These are phyloP conservation scores for Hyaloscypha hepaticicola DNA, from an alignment of 495 filamentous ascomycete species.

Conservation along the genomic window DNA sequence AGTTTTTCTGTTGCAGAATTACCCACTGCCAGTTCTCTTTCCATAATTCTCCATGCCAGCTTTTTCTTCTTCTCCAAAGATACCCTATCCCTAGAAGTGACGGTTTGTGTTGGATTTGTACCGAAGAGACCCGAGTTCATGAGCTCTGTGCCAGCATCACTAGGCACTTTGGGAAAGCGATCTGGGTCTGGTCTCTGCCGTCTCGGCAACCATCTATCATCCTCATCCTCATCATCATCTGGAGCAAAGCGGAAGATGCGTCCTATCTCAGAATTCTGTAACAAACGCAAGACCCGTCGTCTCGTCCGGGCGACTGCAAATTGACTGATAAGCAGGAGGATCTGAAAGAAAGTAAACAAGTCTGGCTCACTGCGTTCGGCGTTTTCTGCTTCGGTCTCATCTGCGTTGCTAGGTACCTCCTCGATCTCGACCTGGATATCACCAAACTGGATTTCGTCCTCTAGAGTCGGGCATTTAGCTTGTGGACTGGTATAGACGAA, in stretches of 20 bases:
- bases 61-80: conserved; percentile 55
- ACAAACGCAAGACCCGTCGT: conserved; percentile 24
- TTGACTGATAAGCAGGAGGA: conserved; percentile 27
- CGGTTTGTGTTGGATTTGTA: conserved; percentile 51
- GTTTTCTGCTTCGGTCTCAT: conserved; percentile 16
- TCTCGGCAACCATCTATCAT: conserved; percentile 36
- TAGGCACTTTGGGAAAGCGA: conserved; percentile 72
- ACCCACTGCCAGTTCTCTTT: conserved; percentile 73
- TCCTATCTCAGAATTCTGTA: conserved; percentile 26
- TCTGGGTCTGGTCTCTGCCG: conserved; percentile 41
- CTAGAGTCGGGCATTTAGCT: conserved; percentile 12
- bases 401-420: conserved; percentile 14
- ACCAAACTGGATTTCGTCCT: conserved; percentile 7
- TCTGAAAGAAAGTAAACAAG: conserved; percentile 20
- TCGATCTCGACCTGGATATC: conserved; percentile 25
- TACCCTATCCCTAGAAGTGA: conserved; percentile 30
- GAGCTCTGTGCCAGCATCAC: conserved; percentile 67
- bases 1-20: conserved; percentile 49
- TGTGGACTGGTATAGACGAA: neutral
- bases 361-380: conserved; percentile 28
- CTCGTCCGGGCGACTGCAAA: conserved; percentile 26
- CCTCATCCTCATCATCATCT: conserved; percentile 38
- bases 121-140: conserved; percentile 84
- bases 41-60: conserved; percentile 66
- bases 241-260: conserved; percentile 34